phyloP scores from a whole-genome alignment of 768 basidiomycete genomes.

The Suillus paluster region DNA sequence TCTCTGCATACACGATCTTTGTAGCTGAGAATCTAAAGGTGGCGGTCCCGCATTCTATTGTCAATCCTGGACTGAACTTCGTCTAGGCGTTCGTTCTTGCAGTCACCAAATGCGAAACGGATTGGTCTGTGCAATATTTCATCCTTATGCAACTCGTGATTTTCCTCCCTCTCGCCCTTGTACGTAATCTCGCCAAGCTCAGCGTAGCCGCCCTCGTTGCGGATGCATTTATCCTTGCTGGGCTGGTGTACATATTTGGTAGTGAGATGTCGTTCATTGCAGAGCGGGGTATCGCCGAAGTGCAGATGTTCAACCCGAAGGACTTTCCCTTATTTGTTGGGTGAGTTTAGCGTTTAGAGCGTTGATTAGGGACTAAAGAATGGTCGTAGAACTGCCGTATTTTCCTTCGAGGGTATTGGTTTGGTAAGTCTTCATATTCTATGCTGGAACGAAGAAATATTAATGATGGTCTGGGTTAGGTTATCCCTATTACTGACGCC shows the following conservation, averaged over 20 bases:
- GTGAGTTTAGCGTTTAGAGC: conserved; percentile 44
- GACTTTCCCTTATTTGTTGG: conserved; percentile 94
- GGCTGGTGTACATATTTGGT: conserved; percentile 85
- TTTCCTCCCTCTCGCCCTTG: conserved; percentile 87
- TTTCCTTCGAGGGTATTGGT: conserved; percentile 98
- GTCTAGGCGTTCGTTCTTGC: conserved; percentile 82
- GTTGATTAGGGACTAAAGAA: conserved; percentile 5
- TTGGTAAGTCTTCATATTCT: conserved; percentile 53
- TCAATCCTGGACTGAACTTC: conserved; percentile 10
- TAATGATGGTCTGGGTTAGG: conserved; percentile 37
- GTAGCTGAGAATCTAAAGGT: conserved; percentile 87
- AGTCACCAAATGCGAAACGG: conserved; percentile 72
- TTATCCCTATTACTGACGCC: conserved; percentile 96
- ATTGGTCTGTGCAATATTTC: conserved; percentile 74
- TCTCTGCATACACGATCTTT: conserved; percentile 92
- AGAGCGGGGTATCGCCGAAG: conserved; percentile 71
- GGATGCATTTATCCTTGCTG: conserved; percentile 93
- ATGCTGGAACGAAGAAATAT: conserved; percentile 4
- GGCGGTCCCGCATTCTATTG: neutral
- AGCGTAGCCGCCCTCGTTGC: conserved; percentile 91
- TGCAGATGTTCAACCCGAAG: conserved; percentile 85
- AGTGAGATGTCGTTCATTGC: conserved; percentile 78
- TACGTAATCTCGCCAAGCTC: conserved; percentile 94
- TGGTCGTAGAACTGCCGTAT: conserved; percentile 82
- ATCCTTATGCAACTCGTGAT: conserved; percentile 84